phyloP scores from a whole-genome alignment of 2,329 filamentous ascomycete genomes.

The Colletotrichum gigasporum region DNA sequence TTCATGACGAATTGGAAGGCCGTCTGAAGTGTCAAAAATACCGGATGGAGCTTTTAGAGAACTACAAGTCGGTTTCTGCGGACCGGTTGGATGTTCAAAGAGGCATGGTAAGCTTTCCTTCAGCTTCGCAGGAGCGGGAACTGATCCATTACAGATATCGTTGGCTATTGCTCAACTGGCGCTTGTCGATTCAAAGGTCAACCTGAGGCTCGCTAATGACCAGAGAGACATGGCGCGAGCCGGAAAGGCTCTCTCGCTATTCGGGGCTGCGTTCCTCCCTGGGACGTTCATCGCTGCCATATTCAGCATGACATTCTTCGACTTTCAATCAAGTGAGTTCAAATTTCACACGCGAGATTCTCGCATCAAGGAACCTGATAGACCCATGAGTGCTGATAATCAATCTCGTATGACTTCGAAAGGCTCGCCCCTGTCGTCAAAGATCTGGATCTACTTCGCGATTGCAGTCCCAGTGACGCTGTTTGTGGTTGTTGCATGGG shows the following conservation, averaged over 20 bases:
- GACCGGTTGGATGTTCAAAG: not conserved
- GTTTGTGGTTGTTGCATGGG: not conserved
- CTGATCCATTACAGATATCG: not conserved
- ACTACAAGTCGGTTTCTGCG: not conserved
- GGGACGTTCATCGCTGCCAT: slow-evolving; percentile 70
- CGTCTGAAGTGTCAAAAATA: not conserved
- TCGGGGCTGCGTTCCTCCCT: slow-evolving; percentile 70
- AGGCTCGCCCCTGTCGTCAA: slow-evolving; percentile 53
- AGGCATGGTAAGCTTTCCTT: not conserved
- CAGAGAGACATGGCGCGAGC: slow-evolving; percentile 68
- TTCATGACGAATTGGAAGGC: not conserved
- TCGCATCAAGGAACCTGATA: too few relatives aligned
- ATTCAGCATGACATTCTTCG: slow-evolving; percentile 73
- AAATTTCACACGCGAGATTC: not conserved
- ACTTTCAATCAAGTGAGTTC: slow-evolving; percentile 59
- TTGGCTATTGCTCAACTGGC: slow-evolving; percentile 65
- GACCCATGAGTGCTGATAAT: too few relatives aligned
- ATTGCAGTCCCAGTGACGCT: slow-evolving; percentile 65
- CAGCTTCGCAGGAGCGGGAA: not conserved
- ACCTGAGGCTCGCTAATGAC: slow-evolving; percentile 68
- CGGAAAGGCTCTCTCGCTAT: slow-evolving; percentile 68
- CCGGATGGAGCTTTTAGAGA: not conserved
- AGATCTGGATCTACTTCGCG: slow-evolving; percentile 71
- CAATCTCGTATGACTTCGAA: too few relatives aligned
- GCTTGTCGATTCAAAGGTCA: slow-evolving; percentile 70